These are phyloP conservation scores for Lagenidium giganteum DNA, from an alignment of 352 stramenopile genomes.

Conservation along the genomic window DNA sequence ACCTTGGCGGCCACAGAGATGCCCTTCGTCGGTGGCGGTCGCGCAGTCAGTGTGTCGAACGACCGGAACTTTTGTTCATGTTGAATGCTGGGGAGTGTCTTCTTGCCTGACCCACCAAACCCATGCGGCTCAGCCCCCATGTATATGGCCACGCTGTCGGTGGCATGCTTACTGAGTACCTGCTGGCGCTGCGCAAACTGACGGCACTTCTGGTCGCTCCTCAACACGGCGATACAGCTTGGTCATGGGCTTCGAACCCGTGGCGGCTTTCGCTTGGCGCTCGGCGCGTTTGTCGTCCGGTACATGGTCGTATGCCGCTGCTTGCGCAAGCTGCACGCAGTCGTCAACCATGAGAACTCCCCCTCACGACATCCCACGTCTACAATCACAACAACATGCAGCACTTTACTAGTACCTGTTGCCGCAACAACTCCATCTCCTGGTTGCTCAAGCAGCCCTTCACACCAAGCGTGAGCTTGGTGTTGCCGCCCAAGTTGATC, in stretches of 20 bases:
- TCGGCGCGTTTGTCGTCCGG: conserved; percentile 19
- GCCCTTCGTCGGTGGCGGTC: conserved; percentile 31
- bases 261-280: conserved; percentile 9
- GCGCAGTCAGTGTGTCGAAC: conserved; percentile 30
- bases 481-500: neutral
- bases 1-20: conserved; percentile 41
- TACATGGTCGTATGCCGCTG: conserved; percentile 49
- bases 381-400: neutral
- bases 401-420: conserved; percentile 17
- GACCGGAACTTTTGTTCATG: conserved; percentile 43
- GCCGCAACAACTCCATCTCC: conserved; percentile 61
- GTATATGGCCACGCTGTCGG: too few relatives aligned
- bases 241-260: conserved; percentile 43
- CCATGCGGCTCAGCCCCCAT: too few relatives aligned
- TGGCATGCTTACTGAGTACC: too few relatives aligned
- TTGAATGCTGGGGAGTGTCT: conserved; percentile 59
- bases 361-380: neutral
- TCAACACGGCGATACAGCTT: conserved; percentile 41
- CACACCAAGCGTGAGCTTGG: conserved; percentile 24
- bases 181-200: conserved; percentile 7
- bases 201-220: neutral
- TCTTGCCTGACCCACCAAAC: too few relatives aligned
- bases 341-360: neutral
- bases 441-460: conserved; percentile 57
- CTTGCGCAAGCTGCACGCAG: conserved; percentile 35